Evolutionary conservation across 163 green algal species (phyloP), one percentile per base, ranked within the genome.

Genomic region (Scenedesmus sp.): DNA sequence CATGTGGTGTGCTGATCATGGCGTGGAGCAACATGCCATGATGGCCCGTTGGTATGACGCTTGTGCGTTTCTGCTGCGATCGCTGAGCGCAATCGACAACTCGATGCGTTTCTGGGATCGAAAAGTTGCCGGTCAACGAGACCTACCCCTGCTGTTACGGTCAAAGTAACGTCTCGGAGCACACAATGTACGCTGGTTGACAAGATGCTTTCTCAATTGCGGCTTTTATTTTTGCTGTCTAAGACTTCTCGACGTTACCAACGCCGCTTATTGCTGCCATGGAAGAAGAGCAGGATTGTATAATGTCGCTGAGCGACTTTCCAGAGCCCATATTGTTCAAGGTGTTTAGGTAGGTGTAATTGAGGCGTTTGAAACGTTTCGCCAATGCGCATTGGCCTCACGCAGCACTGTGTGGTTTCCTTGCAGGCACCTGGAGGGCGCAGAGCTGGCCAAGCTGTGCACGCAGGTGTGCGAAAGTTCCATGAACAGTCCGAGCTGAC

Each of bases 341-440:
- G 7, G 26, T 91, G 4, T 76, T 91, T 1, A 84, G 46, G 87
- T 91, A 13, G 20, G 52, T 86, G 9, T 9, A 13, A 23, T 54
- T 64, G 54, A 64, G 15, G 8, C 26, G 2, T 12, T 66, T 0
- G 34, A 46, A 56, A n/a, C 2, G 9, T 16, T 52, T 60, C 26
- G 4, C 46, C 9, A 56, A 8, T 64, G 60, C 23, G 62, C 62
- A 34, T 84, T 56, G 77, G 77, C 77, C 3, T 26, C 34, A n/a
- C 26, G 10, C 34, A 84, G 77, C 77, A 4, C 10, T 26, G 3
- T 34, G 54, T 84, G 46, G 23, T 62, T 55, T 55, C 55, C 86
- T n/a, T 59, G 87, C 87, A 91, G 87, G 74, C 55, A 79, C 55
- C 56, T 91, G 55, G 87, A 91, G 12, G 87, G 52, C 10, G 10